Evolutionary conservation across 306 rosid species (phyloP).

Genomic region (Alnus glutinosa): DNA sequence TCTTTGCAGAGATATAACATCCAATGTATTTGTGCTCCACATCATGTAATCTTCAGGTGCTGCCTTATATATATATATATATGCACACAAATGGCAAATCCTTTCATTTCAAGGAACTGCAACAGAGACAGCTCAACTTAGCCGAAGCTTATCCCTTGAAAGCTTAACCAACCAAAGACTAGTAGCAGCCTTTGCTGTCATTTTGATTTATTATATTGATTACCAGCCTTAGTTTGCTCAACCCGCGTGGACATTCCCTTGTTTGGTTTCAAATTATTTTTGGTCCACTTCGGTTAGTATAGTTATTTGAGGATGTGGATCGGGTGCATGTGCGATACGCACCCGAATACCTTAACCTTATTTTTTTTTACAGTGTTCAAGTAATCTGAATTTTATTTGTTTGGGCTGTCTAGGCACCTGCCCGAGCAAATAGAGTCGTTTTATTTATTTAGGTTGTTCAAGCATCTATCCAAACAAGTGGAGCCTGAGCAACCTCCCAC

Average conservation of each 20-base stretch:
- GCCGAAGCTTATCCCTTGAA: background rate
- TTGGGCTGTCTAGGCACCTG: too few species aligned
- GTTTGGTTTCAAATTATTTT: too few species aligned
- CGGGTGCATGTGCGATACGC: too few species aligned
- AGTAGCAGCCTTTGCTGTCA: background rate
- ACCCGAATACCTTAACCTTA: too few species aligned
- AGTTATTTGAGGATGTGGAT: too few species aligned
- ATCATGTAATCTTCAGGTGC: background rate
- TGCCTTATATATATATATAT: background rate
- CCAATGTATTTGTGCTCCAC: background rate
- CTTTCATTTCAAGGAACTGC: background rate
- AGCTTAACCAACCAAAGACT: background rate
- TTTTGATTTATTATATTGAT: background rate
- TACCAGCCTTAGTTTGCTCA: background rate
- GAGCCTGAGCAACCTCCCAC: too few species aligned
- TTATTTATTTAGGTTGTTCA: too few species aligned
- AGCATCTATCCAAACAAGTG: too few species aligned
- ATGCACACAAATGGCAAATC: background rate
- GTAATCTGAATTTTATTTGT: too few species aligned
- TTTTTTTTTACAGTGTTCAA: too few species aligned
- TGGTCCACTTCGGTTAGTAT: too few species aligned
- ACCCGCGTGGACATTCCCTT: background rate
- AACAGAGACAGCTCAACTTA: constrained; percentile 2
- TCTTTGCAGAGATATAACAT: background rate
- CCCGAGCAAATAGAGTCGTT: too few species aligned